Evolutionary conservation across 1,284 basidiomycete species (phyloP).

Genomic region (Microbotryum lychnidis-dioicae): DNA sequence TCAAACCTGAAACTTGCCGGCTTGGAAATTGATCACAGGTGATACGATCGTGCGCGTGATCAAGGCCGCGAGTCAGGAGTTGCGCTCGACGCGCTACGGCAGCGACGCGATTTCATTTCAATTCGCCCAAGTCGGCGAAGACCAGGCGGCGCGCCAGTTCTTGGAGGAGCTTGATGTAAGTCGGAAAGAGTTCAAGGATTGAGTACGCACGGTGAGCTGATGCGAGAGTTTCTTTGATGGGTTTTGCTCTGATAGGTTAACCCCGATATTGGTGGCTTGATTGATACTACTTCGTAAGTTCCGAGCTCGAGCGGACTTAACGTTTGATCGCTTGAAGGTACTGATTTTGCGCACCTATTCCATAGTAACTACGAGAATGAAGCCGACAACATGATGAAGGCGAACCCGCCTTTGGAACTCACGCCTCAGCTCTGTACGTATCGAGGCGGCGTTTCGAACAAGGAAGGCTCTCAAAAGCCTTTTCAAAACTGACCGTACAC

Average conservation of each 20-base stretch:
- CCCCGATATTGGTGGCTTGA: conserved; percentile 42
- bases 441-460: not conserved
- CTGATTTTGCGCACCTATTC: no score
- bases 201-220: not conserved
- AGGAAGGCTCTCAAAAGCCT: no score
- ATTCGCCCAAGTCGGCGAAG: conserved; percentile 45
- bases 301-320: no score
- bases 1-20: conserved; percentile 22
- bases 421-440: conserved; percentile 5
- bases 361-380: conserved; percentile 3
- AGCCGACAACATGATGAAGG: conserved; percentile 6
- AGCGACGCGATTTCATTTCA: conserved; percentile 43
- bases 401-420: not conserved
- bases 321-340: no score
- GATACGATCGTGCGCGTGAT: conserved; percentile 43
- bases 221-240: not conserved
- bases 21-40: conserved; percentile 20
- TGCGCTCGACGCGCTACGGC: conserved; percentile 42
- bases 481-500: not conserved
- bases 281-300: conserved; percentile 40
- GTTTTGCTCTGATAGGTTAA: conserved; percentile 24
- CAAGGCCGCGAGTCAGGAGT: conserved; percentile 38
- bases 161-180: conserved; percentile 42
- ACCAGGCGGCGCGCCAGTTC: conserved; percentile 37
- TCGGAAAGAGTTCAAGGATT: not conserved